Evolutionary conservation across 352 stramenopile species (phyloP).

Genomic region (Pythium dissimile): DNA sequence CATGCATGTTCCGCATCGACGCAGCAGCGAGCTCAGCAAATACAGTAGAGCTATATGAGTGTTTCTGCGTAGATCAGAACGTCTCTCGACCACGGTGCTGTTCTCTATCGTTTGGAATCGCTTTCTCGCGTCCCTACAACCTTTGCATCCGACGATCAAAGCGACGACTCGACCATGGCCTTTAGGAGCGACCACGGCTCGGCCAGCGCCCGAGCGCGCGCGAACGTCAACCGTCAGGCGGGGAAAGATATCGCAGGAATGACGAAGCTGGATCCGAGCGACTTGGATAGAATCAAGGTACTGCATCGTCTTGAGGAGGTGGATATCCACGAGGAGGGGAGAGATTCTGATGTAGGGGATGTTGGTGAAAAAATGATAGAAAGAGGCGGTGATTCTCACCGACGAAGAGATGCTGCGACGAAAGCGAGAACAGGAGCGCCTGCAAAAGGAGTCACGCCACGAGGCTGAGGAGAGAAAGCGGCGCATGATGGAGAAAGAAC

Average conservation of each 20-base stretch:
- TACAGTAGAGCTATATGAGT: too few species aligned
- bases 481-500: conserved; percentile 76
- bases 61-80: too few species aligned
- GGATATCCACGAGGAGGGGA: not conserved
- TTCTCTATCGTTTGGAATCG: too few species aligned
- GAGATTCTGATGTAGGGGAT: not conserved
- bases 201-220: conserved; percentile 18
- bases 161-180: not conserved
- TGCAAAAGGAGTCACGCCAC: conserved; percentile 40
- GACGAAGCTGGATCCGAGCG: conserved; percentile 25
- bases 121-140: too few species aligned
- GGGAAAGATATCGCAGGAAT: conserved; percentile 62
- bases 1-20: not conserved
- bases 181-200: conserved; percentile 6
- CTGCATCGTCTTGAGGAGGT: not conserved
- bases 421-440: conserved; percentile 39
- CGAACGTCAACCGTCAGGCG: conserved; percentile 39
- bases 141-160: not conserved
- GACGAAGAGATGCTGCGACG: conserved; percentile 36
- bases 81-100: too few species aligned
- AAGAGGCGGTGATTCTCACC: conserved; percentile 55
- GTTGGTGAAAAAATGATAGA: conserved; percentile 21
- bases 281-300: conserved; percentile 54
- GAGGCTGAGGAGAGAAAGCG: conserved; percentile 67
- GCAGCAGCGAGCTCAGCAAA: not conserved